Conservation (phyloP, 345 rosid genomes). For the Leavenworthia alabamica region DNA sequence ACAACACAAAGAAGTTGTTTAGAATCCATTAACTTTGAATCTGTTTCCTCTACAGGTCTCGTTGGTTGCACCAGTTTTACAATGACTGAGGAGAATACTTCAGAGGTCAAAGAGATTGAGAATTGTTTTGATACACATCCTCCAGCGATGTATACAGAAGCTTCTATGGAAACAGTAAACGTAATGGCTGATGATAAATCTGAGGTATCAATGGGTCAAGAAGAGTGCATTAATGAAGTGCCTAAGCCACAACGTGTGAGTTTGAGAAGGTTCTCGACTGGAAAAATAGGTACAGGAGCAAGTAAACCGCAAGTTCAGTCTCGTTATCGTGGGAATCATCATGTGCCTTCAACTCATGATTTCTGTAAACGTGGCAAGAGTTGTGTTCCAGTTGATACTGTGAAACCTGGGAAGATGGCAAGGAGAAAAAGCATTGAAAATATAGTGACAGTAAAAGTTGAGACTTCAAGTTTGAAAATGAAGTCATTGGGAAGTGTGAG, state of each 20-base stretch:
- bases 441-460: slow-evolving; percentile 11
- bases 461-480: slow-evolving; percentile 21
- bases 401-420: slow-evolving; percentile 29
- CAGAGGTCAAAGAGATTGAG: slow-evolving; percentile 12
- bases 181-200: slow-evolving; percentile 9
- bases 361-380: slow-evolving; percentile 52
- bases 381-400: slow-evolving; percentile 29
- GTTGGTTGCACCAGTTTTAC: neutral
- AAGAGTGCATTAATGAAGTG: slow-evolving; percentile 3
- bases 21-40: neutral
- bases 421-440: slow-evolving; percentile 22
- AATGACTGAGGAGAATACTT: slow-evolving; percentile 30
- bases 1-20: neutral
- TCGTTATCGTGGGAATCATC: slow-evolving; percentile 51
- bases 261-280: slow-evolving; percentile 44
- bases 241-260: slow-evolving; percentile 23
- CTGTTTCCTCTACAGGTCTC: slow-evolving; percentile 3
- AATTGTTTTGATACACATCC: neutral
- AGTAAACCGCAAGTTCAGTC: slow-evolving; percentile 37
- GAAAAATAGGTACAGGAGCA: slow-evolving; percentile 27
- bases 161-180: neutral
- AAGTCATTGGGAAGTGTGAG: slow-evolving; percentile 2
- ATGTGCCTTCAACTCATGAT: slow-evolving; percentile 70
- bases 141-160: neutral
- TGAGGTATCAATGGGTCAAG: slow-evolving; percentile 7